Evolutionary conservation across 1,139 yeast species (phyloP).

Genomic region (Scheffersomyces stambukii): DNA sequence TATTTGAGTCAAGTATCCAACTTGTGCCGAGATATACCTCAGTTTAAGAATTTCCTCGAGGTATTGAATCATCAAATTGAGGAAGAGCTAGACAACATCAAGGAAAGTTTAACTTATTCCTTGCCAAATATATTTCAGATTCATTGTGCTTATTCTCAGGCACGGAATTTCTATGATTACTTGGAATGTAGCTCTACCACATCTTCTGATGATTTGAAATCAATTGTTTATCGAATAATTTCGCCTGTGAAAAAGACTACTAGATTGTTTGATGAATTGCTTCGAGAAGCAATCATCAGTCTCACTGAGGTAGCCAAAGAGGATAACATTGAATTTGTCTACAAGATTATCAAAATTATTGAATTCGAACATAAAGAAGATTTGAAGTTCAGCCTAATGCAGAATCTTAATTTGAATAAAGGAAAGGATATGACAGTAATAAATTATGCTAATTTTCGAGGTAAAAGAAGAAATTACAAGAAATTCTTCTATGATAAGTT

Average conservation of each 20-base stretch:
- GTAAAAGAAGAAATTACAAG: constrained; percentile 58
- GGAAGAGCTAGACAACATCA: constrained; percentile 45
- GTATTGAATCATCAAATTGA: constrained; percentile 52
- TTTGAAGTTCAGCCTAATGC: constrained; percentile 50
- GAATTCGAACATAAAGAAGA: constrained; percentile 83
- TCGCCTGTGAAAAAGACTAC: constrained; percentile 47
- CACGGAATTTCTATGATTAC: constrained; percentile 78
- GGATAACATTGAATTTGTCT: constrained; percentile 63
- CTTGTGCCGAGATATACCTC: constrained; percentile 60
- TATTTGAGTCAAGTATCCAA: constrained; percentile 66
- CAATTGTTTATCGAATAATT: constrained; percentile 61
- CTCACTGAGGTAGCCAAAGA: constrained; percentile 68
- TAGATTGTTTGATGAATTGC: constrained; percentile 58
- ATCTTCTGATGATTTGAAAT: constrained; percentile 66
- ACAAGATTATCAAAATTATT: constrained; percentile 69
- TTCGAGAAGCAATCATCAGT: constrained; percentile 58
- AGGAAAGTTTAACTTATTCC: constrained; percentile 49
- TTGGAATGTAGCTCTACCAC: constrained; percentile 49
- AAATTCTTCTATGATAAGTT: constrained; percentile 60
- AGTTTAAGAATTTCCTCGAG: constrained; percentile 49
- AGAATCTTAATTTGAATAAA: constrained; percentile 32
- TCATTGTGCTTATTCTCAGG: constrained; percentile 66
- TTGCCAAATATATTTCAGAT: constrained; percentile 59
- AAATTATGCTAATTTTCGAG: constrained; percentile 35
- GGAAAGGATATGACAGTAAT: constrained; percentile 15